phyloP scores from a whole-genome alignment of 2,329 filamentous ascomycete species.

The Chaetomiaceae sp. region DNA sequence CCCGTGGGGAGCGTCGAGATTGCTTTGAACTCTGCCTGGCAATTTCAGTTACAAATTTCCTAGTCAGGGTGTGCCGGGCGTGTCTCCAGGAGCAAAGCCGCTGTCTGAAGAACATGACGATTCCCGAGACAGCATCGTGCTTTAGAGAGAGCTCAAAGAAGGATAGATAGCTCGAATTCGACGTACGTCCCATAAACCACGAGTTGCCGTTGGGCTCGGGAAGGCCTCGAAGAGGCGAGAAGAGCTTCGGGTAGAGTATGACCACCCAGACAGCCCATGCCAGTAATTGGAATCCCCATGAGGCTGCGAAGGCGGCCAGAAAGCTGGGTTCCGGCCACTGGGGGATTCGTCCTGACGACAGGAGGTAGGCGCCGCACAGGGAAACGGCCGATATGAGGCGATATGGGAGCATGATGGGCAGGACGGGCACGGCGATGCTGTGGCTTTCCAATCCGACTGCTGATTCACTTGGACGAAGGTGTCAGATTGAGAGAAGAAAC shows the following conservation, averaged over 20 bases:
- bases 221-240: slow-evolving; percentile 47
- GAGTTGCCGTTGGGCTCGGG: slow-evolving; percentile 42
- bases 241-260: slow-evolving; percentile 45
- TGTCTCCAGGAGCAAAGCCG: too few species aligned
- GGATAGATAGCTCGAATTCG: too few species aligned
- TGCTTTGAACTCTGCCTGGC: slow-evolving; percentile 38
- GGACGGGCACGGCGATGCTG: neutral
- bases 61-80: too few species aligned
- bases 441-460: neutral
- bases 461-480: neutral
- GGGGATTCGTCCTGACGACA: slow-evolving; percentile 27
- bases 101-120: too few species aligned
- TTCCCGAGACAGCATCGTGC: too few species aligned
- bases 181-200: slow-evolving; percentile 49
- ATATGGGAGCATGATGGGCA: slow-evolving; percentile 27
- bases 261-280: slow-evolving; percentile 39
- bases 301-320: slow-evolving; percentile 31
- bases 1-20: slow-evolving; percentile 41
- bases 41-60: too few species aligned
- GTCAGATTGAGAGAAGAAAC: neutral
- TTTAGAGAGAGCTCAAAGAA: too few species aligned
- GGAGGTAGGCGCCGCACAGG: slow-evolving; percentile 31
- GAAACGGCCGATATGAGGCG: slow-evolving; percentile 30
- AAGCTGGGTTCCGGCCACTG: slow-evolving; percentile 34
- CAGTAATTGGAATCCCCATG: slow-evolving; percentile 36